Percentiles rank a stretch among this genome's conserved stretches.
phyloP scores from a whole-genome alignment of 805 yeast genomes.

The Wickerhamiella azymoides region DNA sequence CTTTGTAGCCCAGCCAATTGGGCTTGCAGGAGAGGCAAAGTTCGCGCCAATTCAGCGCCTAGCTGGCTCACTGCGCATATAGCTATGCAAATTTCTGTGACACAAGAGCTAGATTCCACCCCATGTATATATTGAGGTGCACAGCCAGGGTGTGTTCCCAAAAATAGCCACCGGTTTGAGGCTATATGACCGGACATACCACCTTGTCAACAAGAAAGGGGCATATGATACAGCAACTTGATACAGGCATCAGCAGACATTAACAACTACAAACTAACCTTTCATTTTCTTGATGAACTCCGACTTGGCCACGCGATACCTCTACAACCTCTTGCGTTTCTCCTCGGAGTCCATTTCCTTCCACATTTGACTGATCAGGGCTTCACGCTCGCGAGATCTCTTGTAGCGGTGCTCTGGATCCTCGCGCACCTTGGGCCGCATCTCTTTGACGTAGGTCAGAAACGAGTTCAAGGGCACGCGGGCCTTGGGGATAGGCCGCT shows the following conservation, averaged over 20 bases:
- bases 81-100: too few species aligned
- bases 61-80: too few species aligned
- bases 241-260: not conserved
- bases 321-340: not conserved
- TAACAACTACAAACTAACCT: not conserved
- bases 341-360: not conserved
- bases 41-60: too few species aligned
- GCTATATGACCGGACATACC: too few species aligned
- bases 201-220: too few species aligned
- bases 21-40: too few species aligned
- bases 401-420: not conserved
- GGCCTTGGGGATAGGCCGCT: not conserved
- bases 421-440: not conserved
- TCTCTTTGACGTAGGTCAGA: not conserved
- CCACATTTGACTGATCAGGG: not conserved
- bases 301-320: not conserved
- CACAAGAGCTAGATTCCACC: too few species aligned
- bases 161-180: too few species aligned
- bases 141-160: too few species aligned
- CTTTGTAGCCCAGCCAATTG: too few species aligned
- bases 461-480: not conserved
- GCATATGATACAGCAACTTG: too few species aligned
- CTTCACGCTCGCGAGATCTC: not conserved
- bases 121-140: too few species aligned
- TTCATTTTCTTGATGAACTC: not conserved